Evolutionary conservation across 2,329 filamentous ascomycete species (phyloP), one percentile per base, ranked within the genome.

Genomic region (Teratosphaeria epicoccoides): DNA sequence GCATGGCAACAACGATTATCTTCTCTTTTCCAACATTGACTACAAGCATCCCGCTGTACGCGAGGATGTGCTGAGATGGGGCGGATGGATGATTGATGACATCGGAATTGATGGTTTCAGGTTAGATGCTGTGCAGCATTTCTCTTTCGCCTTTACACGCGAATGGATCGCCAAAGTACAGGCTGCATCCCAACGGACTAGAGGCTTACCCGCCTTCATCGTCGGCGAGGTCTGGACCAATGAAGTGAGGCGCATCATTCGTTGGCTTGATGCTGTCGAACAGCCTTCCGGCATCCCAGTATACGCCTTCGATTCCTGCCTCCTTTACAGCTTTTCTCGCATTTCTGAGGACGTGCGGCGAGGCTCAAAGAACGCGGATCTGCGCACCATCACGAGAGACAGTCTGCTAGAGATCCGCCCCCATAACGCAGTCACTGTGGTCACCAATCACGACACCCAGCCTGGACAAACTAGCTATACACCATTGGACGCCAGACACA

Each of bases 11-110:
- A 70, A 68, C 43, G 80, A 83, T 64, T 87, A 82, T 61, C 74
- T 87, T 14, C 86, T 88, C 81, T 87, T 85, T 59, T 80, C 81
- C 5, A 81, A 88, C 64, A 66, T 88, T 37, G 83, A 87, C 65
- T 84, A 84, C 63, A 67, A 70, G 2, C 76, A 85, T 52, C 73
- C 74, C 0, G 83, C 85, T 58, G 84, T 87, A 9, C 72, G 75
- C 28, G 66, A 75, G 3, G 85, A 88, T 57, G 76, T 87, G 3
- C 71, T 83, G 50, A 73, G 75, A 48, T 88, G 84, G 85, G 81
- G 80, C 1, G 70, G 76, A 4, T 88, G 85, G 85, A 73, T 88
- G 52, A 75, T 77, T 1, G 70, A 77, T 5, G 72, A 82, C 53
- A 63, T 86, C 0, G 77, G 78, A 0, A 69, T 88, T 10, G 74